Evolutionary conservation across 305 asterid genomes (phyloP).

Genomic region (Plantago coronopus): DNA sequence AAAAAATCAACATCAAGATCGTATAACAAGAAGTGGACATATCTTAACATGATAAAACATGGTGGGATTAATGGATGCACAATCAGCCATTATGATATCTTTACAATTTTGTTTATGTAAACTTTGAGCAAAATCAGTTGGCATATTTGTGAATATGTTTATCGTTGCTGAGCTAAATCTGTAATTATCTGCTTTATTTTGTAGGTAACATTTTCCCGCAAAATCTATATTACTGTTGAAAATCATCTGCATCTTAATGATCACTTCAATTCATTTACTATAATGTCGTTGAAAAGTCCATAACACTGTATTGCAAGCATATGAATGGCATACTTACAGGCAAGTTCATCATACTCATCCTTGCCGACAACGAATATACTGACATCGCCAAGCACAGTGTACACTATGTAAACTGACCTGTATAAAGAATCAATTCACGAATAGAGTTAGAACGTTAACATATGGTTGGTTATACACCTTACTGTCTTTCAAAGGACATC

Average conservation of each 20-base stretch:
- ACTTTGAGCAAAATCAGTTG: background rate
- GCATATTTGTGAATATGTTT: background rate
- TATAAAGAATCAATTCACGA: constrained; percentile 18
- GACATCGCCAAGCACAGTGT: constrained; percentile 94
- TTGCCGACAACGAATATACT: constrained; percentile 86
- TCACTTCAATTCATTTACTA: too few relatives aligned
- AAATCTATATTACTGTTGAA: too few relatives aligned
- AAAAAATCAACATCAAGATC: constrained; percentile 10
- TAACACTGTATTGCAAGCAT: background rate
- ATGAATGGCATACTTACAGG: constrained; percentile 51
- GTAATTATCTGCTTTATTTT: too few relatives aligned
- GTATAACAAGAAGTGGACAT: background rate
- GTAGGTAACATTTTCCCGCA: too few relatives aligned
- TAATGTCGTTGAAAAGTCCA: too few relatives aligned
- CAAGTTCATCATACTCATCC: constrained; percentile 94
- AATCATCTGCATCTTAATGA: too few relatives aligned
- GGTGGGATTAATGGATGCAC: background rate
- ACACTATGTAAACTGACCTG: constrained; percentile 92
- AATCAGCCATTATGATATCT: background rate
- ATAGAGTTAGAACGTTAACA: constrained; percentile 14
- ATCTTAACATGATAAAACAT: background rate
- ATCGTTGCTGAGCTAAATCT: background rate
- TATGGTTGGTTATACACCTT: constrained; percentile 7
- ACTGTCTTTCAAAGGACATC: background rate
- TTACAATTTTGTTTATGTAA: background rate